Evolutionary conservation across 2,329 filamentous ascomycete species (phyloP).

Genomic region (Alternaria postmessia): DNA sequence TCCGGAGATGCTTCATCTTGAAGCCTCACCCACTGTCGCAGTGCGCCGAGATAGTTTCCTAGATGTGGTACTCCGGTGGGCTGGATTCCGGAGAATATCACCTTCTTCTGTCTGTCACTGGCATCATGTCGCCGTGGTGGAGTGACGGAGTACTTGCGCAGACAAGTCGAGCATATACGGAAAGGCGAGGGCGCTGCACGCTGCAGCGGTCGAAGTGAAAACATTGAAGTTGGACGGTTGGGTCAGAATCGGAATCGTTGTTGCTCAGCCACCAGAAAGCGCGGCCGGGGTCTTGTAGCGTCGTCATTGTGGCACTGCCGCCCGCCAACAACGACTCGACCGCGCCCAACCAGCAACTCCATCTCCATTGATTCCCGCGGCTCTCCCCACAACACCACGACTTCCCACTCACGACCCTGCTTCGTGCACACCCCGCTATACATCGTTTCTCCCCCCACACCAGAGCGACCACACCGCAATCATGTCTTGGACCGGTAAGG

Average conservation of each 20-base stretch:
- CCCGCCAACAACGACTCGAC: slow-evolving; percentile 21
- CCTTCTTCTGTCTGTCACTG: slow-evolving; percentile 16
- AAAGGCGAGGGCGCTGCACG: slow-evolving; percentile 20
- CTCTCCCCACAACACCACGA: slow-evolving; percentile 8
- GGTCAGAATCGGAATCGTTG: slow-evolving; percentile 8
- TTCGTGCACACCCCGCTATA: background rate
- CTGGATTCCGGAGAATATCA: slow-evolving; percentile 94
- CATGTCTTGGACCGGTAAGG: slow-evolving; percentile 67
- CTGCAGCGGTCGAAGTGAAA: slow-evolving; percentile 29
- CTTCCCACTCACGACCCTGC: background rate
- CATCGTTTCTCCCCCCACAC: background rate
- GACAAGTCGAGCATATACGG: slow-evolving; percentile 17
- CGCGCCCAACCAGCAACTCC: slow-evolving; percentile 21
- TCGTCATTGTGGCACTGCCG: slow-evolving; percentile 43
- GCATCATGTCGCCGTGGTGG: background rate
- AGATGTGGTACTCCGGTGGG: slow-evolving; percentile 93
- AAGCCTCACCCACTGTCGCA: slow-evolving; percentile 84
- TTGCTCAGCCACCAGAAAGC: slow-evolving; percentile 25
- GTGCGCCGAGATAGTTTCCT: slow-evolving; percentile 92
- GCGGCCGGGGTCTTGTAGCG: slow-evolving; percentile 23
- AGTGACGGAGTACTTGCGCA: slow-evolving; percentile 14
- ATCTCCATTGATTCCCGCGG: slow-evolving; percentile 13
- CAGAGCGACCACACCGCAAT: slow-evolving; percentile 25
- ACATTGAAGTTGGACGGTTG: slow-evolving; percentile 29
- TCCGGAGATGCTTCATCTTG: slow-evolving; percentile 69